Percentiles rank a stretch among this genome's conserved stretches.
phyloP scores from a whole-genome alignment of 2,329 filamentous ascomycete genomes.

The Cladosporium phlei region DNA sequence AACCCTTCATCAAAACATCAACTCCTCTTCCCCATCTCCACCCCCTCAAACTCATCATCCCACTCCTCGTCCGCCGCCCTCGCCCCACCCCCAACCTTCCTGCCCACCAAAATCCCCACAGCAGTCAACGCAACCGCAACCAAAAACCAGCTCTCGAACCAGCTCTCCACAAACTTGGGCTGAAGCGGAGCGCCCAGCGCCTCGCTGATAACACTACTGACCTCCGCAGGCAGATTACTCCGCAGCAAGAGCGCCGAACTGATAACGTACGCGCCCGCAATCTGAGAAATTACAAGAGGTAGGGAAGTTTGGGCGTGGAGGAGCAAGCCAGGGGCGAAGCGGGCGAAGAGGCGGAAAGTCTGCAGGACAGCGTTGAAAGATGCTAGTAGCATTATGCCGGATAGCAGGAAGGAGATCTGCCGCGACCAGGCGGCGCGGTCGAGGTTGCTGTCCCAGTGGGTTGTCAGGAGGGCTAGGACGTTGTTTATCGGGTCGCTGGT shows the following conservation, averaged over 20 bases:
- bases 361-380: constrained; percentile 81
- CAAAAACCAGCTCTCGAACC: constrained; percentile 87
- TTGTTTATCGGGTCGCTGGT: constrained; percentile 79
- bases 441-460: constrained; percentile 77
- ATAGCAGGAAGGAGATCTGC: constrained; percentile 78
- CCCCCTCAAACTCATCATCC: constrained; percentile 36
- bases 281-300: constrained; percentile 72
- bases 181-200: constrained; percentile 73
- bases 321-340: constrained; percentile 66
- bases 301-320: constrained; percentile 72
- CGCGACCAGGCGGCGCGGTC: constrained; percentile 80
- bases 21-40: constrained; percentile 63
- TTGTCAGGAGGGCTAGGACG: constrained; percentile 71
- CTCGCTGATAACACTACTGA: constrained; percentile 71
- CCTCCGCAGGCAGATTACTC: constrained; percentile 71
- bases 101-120: constrained; percentile 67
- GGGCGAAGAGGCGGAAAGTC: constrained; percentile 75
- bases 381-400: constrained; percentile 74
- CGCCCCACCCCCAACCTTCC: constrained; percentile 49
- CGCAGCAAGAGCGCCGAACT: constrained; percentile 70
- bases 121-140: constrained; percentile 62
- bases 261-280: constrained; percentile 81
- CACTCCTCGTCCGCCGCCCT: constrained; percentile 35
- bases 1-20: no score
- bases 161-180: constrained; percentile 67